Conservation (phyloP, 306 rosid genomes). For the Quercus ilex region DNA sequence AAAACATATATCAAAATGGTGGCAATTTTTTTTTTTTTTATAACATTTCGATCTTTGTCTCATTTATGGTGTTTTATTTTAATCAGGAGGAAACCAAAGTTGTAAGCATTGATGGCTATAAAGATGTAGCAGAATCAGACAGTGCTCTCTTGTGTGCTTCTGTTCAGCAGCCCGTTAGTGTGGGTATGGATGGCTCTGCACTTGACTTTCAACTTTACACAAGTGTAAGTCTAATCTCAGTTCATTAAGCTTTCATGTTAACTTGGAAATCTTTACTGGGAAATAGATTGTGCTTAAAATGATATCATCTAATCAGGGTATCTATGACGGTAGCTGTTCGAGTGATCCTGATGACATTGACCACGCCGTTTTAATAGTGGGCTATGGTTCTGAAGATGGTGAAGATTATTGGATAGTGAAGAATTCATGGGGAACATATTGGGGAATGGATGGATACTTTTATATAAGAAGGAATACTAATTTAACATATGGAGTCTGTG, state of each 20-base stretch:
- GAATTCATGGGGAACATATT: conserved; percentile 80
- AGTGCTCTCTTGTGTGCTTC: conserved; percentile 52
- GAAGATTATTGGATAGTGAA: conserved; percentile 85
- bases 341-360: conserved; percentile 62
- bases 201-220: conserved; percentile 68
- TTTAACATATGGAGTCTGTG: conserved; percentile 63
- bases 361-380: conserved; percentile 70
- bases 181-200: conserved; percentile 60
- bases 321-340: conserved; percentile 78
- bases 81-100: conserved; percentile 58
- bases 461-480: conserved; percentile 58
- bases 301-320: conserved; percentile 47
- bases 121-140: conserved; percentile 58
- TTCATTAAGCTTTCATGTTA: not conserved
- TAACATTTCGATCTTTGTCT: not conserved
- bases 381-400: conserved; percentile 63
- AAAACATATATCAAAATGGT: not conserved
- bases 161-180: conserved; percentile 68
- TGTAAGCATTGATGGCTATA: conserved; percentile 58
- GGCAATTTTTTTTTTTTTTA: not conserved
- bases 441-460: conserved; percentile 74
- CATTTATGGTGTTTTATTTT: not conserved
- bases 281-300: not conserved
- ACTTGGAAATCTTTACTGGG: not conserved
- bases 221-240: conserved; percentile 45